Evolutionary conservation across 164 flowering plant species (phyloP).

Genomic region (Taxillus chinensis): DNA sequence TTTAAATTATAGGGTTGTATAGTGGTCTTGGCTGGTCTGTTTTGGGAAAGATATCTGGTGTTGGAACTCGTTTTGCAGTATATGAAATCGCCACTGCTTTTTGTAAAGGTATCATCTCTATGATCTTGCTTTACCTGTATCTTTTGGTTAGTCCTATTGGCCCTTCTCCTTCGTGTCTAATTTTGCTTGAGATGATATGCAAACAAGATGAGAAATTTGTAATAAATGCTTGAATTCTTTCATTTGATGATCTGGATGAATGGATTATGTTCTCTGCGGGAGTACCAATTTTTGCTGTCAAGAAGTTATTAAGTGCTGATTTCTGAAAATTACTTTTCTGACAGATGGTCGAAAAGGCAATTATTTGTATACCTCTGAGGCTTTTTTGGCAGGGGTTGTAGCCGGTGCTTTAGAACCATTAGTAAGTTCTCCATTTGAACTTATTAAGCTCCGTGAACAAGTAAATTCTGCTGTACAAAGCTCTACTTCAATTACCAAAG

Average conservation of each 20-base stretch:
- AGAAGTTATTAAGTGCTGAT: constrained; percentile 2
- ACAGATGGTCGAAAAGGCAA: constrained; percentile 87
- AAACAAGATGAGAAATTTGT: no score
- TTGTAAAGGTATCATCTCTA: constrained; percentile 50
- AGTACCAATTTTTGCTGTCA: neutral
- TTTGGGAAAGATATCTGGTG: constrained; percentile 49
- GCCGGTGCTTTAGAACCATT: constrained; percentile 68
- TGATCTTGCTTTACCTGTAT: neutral
- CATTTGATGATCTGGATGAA: neutral
- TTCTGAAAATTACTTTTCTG: constrained; percentile 6
- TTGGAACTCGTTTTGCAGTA: constrained; percentile 75
- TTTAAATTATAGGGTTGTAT: constrained; percentile 47
- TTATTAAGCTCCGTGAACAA: constrained; percentile 77
- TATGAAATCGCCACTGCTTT: constrained; percentile 78
- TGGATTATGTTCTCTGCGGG: neutral
- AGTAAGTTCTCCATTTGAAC: constrained; percentile 75
- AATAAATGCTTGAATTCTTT: neutral
- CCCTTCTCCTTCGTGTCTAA: no score
- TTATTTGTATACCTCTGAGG: constrained; percentile 63
- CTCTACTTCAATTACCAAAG: constrained; percentile 20
- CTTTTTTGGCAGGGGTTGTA: constrained; percentile 70
- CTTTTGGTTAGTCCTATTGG: no score
- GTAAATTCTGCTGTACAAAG: constrained; percentile 49
- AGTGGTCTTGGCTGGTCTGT: constrained; percentile 67
- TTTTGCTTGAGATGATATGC: no score